A percentile compares a stretch with the other conserved stretches of the same genome.
phyloP scores from a whole-genome alignment of 108 stramenopile species.

The Cyclotella baltica region DNA sequence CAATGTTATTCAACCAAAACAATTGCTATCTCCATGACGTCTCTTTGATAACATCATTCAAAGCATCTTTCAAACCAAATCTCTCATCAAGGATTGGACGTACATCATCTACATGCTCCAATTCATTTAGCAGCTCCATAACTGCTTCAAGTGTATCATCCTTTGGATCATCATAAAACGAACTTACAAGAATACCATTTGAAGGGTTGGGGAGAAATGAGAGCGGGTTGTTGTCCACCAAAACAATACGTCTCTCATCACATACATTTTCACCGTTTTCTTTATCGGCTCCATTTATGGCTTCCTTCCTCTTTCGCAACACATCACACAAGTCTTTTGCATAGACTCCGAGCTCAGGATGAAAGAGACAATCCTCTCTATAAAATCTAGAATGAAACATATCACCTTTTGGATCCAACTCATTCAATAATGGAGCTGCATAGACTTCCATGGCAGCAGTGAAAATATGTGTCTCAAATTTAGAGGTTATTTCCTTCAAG shows the following conservation, averaged over 20 bases:
- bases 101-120: constrained; percentile 91
- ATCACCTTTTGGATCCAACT: constrained; percentile 88
- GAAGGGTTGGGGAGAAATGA: constrained; percentile 91
- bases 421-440: constrained; percentile 92
- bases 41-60: constrained; percentile 53
- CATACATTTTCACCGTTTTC: constrained; percentile 12
- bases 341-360: constrained; percentile 78
- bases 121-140: constrained; percentile 87
- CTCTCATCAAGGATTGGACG: constrained; percentile 83
- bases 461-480: constrained; percentile 95
- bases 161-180: constrained; percentile 95
- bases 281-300: constrained; percentile 4
- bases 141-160: constrained; percentile 94
- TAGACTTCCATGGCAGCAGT: constrained; percentile 98
- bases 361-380: constrained; percentile 90
- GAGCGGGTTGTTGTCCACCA: constrained; percentile 98
- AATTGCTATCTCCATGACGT: constrained; percentile 29
- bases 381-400: constrained; percentile 87
- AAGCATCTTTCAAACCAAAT: constrained; percentile 86
- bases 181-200: constrained; percentile 98
- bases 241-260: constrained; percentile 80
- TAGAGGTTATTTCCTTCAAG: constrained; percentile 71
- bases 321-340: constrained; percentile 87
- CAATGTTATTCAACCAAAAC: background rate
- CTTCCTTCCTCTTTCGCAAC: constrained; percentile 53